Base-by-base conservation (phyloP, 306 rosid genomes). In the Nissolia schottii region DNA sequence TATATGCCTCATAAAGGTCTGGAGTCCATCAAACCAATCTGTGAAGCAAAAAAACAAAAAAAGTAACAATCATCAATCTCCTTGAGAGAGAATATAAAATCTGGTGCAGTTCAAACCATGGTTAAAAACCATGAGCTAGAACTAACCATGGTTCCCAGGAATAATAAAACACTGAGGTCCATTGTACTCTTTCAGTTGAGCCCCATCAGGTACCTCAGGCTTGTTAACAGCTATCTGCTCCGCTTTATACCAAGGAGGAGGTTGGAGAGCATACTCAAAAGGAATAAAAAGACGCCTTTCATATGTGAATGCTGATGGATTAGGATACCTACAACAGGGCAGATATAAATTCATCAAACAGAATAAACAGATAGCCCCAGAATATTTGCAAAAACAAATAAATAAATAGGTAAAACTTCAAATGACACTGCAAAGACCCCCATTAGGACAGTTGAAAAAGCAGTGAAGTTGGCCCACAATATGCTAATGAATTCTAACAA, bases 21-120 rank as follows among this genome's bases (percentile, higher is more conserved):
- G 80, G 32, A 94, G 97, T 67, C 99, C 99, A 81, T 94, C 99
- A 67, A 94, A 94, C 99, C 99, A 91, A 79, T 94, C 99, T 94
- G 85, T 48, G 56, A 77, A 67, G 41, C 74, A 79, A 74, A 68
- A 72, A 82, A 76, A 28, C 32, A 74, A 31, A 40, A 40, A 28
- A 75, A 63, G 45, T 60, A 40, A 16, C 64, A 77, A 51, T 53
- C 7, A 74, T 19, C 24, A 16, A 82, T 22, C 50, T 54, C 49
- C 53, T 12, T 49, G 22, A 56, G 71, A 58, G 66, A 64, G 59
- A 78, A 55, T 7, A 63, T 14, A 29, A 57, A 65, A 75, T 29
- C 41, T 46, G 32, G 37, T 41, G 40, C n/a, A 55, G 67, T 67
- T 38, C 49, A 64, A 35, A 57, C 43, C n/a, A n/a, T n/a, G n/a